Percentiles rank a stretch among this genome's conserved stretches.
These are phyloP conservation scores for Cryphonectria naterciae DNA, from an alignment of 2,329 filamentous ascomycete species.

Conservation along the genomic window DNA sequence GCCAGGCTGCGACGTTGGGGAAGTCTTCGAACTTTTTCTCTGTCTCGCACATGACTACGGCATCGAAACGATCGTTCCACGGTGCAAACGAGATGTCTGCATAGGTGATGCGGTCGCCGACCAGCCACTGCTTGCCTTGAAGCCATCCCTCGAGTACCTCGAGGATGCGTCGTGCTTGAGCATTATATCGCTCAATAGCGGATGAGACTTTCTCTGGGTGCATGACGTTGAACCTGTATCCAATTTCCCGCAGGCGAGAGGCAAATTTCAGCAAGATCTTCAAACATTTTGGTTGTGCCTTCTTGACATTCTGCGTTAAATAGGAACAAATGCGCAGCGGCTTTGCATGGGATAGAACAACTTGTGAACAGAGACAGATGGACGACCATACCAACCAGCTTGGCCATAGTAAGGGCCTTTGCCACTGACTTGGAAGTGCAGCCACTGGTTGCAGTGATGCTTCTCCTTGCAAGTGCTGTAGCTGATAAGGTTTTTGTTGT, in stretches of 20 bases:
- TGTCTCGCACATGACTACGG: constrained; percentile 3
- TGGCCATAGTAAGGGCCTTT: constrained; percentile 53
- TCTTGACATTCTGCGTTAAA: neutral
- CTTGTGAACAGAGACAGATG: neutral
- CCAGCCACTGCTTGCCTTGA: neutral
- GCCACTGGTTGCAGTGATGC: constrained; percentile 36
- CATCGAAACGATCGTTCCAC: constrained; percentile 23
- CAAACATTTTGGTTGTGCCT: neutral
- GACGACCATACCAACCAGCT: neutral
- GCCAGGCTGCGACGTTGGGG: constrained; percentile 40
- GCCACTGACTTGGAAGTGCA: constrained; percentile 50
- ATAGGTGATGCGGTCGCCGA: constrained; percentile 16
- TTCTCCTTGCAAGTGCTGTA: constrained; percentile 31
- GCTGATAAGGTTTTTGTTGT: constrained; percentile 32
- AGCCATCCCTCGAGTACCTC: constrained; percentile 42
- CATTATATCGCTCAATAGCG: constrained; percentile 17
- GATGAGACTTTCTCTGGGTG: constrained; percentile 9
- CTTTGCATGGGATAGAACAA: neutral
- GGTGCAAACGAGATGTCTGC: constrained; percentile 22
- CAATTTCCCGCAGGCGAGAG: neutral
- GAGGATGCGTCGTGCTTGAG: constrained; percentile 15
- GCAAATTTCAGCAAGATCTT: neutral
- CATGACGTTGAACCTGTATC: constrained; percentile 40
- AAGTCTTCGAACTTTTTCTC: constrained; percentile 32
- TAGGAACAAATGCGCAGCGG: neutral